phyloP scores from a whole-genome alignment of 2,329 filamentous ascomycete species.

The Penicillium polonicum region DNA sequence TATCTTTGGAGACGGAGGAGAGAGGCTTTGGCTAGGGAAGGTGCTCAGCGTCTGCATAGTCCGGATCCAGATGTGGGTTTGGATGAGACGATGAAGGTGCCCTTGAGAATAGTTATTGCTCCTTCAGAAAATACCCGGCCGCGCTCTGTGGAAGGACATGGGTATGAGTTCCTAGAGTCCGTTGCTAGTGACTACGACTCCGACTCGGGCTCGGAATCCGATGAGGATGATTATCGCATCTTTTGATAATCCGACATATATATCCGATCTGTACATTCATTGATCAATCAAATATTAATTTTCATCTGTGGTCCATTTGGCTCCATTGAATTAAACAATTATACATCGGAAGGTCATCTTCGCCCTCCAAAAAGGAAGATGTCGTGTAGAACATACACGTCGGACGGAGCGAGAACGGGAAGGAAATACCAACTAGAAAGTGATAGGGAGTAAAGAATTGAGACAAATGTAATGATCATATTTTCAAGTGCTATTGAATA shows the following conservation, averaged over 20 bases:
- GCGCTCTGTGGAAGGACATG: neutral
- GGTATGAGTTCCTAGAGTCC: neutral
- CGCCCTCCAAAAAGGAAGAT: neutral
- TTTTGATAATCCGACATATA: neutral
- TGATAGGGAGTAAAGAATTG: neutral
- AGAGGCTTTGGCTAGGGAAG: neutral
- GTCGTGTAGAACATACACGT: neutral
- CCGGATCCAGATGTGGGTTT: neutral
- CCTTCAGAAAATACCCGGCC: neutral
- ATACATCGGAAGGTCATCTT: neutral
- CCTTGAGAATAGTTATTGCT: slow-evolving; percentile 1
- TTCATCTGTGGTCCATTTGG: neutral
- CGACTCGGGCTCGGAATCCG: slow-evolving; percentile 10
- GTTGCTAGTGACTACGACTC: neutral
- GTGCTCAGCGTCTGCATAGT: neutral
- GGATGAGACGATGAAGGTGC: slow-evolving; percentile 7
- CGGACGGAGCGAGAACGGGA: neutral
- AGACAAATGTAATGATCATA: neutral
- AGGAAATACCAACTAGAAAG: neutral
- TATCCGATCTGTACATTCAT: neutral
- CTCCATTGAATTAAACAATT: neutral
- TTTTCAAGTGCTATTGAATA: slow-evolving; percentile 15
- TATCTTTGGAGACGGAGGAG: slow-evolving; percentile 17
- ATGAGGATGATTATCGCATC: slow-evolving; percentile 13
- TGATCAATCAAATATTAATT: neutral